Percentiles rank a stretch among this genome's conserved stretches.
Evolutionary conservation across 805 yeast genomes (phyloP).

Genomic region (Scheffersomyces amazonensis): DNA sequence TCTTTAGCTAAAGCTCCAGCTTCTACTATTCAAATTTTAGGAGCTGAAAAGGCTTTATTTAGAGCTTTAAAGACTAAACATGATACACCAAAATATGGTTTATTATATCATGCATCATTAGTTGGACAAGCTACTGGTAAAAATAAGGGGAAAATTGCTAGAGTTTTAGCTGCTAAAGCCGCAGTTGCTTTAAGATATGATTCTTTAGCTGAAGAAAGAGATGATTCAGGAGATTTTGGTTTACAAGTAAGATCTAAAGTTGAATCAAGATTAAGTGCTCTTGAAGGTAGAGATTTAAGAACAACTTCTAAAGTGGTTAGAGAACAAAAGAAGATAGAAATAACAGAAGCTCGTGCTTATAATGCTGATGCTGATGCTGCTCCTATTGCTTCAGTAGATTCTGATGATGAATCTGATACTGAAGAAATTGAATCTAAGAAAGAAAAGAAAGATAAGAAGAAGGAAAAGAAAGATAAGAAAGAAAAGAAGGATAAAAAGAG

Average conservation of each 20-base stretch:
- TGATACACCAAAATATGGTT: slow-evolving; percentile 98
- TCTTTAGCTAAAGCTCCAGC: slow-evolving; percentile 98
- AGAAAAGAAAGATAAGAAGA: slow-evolving; percentile 25
- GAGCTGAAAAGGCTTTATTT: slow-evolving; percentile 98
- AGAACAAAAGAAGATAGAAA: slow-evolving; percentile 82
- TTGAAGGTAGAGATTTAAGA: slow-evolving; percentile 96
- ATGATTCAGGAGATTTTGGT: slow-evolving; percentile 93
- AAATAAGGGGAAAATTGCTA: slow-evolving; percentile 98
- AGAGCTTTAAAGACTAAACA: slow-evolving; percentile 98
- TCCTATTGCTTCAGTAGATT: slow-evolving; percentile 17
- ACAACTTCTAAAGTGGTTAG: slow-evolving; percentile 80
- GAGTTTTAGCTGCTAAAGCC: slow-evolving; percentile 98
- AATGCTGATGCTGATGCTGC: slow-evolving; percentile 91
- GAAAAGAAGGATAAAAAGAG: slow-evolving; percentile 22
- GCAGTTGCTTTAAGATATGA: slow-evolving; percentile 96
- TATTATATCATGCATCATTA: slow-evolving; percentile 92
- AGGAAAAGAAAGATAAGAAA: slow-evolving; percentile 24
- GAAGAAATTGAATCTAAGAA: slow-evolving; percentile 28
- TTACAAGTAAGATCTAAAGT: slow-evolving; percentile 87
- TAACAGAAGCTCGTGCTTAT: slow-evolving; percentile 82
- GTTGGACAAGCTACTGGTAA: slow-evolving; percentile 98
- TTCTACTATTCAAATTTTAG: slow-evolving; percentile 95
- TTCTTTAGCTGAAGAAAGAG: slow-evolving; percentile 95
- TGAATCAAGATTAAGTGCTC: slow-evolving; percentile 88
- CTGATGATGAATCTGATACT: slow-evolving; percentile 27